Percentiles rank a stretch among this genome's conserved stretches.
phyloP scores from a whole-genome alignment of 139 green algal species.

The Yamagishiella unicocca region DNA sequence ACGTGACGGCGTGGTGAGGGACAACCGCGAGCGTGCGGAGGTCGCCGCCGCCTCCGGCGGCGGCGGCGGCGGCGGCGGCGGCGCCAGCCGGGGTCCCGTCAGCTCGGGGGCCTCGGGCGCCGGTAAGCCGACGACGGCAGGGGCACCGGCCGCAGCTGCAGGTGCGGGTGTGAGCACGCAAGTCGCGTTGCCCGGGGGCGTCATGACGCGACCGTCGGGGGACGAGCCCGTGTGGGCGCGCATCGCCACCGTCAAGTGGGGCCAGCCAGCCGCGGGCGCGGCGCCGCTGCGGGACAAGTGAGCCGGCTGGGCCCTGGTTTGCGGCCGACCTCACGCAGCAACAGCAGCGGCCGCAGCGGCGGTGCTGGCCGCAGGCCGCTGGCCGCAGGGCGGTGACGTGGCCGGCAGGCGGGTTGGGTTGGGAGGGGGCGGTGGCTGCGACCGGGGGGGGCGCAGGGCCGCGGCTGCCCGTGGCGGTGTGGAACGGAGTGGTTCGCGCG shows the following conservation, averaged over 20 bases:
- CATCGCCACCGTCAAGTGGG: conserved; percentile 58
- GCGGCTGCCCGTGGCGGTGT: too few species aligned
- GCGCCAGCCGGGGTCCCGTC: not conserved
- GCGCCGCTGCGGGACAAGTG: too few species aligned
- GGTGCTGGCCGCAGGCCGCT: too few species aligned
- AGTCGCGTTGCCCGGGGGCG: conserved; percentile 36
- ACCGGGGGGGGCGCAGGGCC: too few species aligned
- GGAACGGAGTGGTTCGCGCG: too few species aligned
- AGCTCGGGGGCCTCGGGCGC: not conserved
- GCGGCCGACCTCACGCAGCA: too few species aligned
- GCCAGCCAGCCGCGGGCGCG: not conserved
- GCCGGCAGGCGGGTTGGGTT: too few species aligned
- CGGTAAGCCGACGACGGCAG: not conserved
- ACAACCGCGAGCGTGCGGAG: not conserved
- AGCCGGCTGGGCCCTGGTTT: too few species aligned
- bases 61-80: not conserved
- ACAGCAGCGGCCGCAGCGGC: too few species aligned
- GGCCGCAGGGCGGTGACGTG: too few species aligned
- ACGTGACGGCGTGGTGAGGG: not conserved
- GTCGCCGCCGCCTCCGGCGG: not conserved
- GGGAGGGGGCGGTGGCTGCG: too few species aligned
- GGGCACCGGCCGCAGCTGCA: not conserved
- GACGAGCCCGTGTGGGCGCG: conserved; percentile 49
- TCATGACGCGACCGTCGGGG: conserved; percentile 14
- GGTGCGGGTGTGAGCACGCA: not conserved